Evolutionary conservation across 2,329 filamentous ascomycete species (phyloP).

Genomic region (Fusarium sambucinum): DNA sequence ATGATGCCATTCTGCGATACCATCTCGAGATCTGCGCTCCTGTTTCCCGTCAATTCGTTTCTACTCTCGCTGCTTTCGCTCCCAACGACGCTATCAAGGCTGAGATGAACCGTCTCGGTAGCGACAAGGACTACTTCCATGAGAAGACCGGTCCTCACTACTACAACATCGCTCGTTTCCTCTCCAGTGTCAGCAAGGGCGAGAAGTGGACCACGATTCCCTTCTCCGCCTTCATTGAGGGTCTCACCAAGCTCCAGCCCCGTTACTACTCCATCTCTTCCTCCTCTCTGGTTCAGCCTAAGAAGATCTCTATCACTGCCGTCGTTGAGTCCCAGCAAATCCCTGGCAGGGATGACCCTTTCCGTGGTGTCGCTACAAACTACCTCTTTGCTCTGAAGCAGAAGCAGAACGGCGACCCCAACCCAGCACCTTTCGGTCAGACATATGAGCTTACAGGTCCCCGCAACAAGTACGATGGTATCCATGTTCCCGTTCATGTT

Average conservation of each 20-base stretch:
- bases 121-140: constrained; percentile 95
- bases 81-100: constrained; percentile 86
- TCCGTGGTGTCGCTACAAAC: constrained; percentile 97
- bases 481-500: constrained; percentile 94
- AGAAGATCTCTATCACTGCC: constrained; percentile 94
- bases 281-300: constrained; percentile 91
- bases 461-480: constrained; percentile 95
- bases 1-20: constrained; percentile 91
- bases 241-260: constrained; percentile 92
- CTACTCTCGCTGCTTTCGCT: constrained; percentile 87
- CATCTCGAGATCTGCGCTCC: constrained; percentile 97
- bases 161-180: constrained; percentile 89
- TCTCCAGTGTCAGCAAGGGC: constrained; percentile 78
- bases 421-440: constrained; percentile 84
- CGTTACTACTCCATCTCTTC: constrained; percentile 99
- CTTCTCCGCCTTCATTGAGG: constrained; percentile 95
- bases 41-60: constrained; percentile 94
- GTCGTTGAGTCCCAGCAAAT: constrained; percentile 88
- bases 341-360: constrained; percentile 80
- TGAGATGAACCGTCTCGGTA: constrained; percentile 88
- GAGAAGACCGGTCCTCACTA: constrained; percentile 83
- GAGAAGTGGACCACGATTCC: constrained; percentile 86
- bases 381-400: constrained; percentile 95
- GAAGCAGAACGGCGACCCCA: constrained; percentile 90
- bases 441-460: constrained; percentile 90